phyloP scores from a whole-genome alignment of 2,329 filamentous ascomycete genomes.

The Alternaria sp. region DNA sequence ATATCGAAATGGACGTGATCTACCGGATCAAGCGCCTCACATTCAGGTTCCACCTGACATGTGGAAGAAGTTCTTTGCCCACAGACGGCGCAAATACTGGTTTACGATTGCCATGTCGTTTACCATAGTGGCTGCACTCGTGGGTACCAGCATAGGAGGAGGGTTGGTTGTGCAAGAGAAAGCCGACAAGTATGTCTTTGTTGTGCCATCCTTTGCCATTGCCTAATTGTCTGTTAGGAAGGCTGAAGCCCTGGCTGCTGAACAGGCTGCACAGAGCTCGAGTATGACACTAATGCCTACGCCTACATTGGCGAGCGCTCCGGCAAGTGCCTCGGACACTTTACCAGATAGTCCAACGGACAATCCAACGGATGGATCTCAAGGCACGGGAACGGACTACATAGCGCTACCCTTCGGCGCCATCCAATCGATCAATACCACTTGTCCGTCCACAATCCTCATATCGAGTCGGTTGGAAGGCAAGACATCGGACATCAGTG shows the following conservation, averaged over 20 bases:
- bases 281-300: background rate
- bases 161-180: conserved; percentile 8
- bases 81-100: conserved; percentile 5
- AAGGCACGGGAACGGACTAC: background rate
- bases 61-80: conserved; percentile 9
- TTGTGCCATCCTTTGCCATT: background rate
- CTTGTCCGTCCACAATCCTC: conserved; percentile 6
- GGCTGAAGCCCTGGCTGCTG: conserved; percentile 1
- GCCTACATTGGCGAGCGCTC: background rate
- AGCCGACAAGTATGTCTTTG: conserved; percentile 7
- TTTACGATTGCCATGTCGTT: conserved; percentile 5
- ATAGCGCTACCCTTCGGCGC: conserved; percentile 3
- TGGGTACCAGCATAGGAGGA: conserved; percentile 9
- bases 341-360: background rate
- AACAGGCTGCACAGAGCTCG: background rate
- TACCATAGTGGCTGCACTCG: background rate
- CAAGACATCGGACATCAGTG: conserved; percentile 5
- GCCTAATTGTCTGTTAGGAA: background rate
- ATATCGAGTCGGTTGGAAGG: conserved; percentile 7
- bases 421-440: conserved; percentile 9
- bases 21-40: background rate
- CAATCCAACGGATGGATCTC: background rate
- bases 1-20: conserved; percentile 1
- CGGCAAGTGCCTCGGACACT: background rate
- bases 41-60: conserved; percentile 5